Evolutionary conservation across 2,329 filamentous ascomycete species (phyloP).

Genomic region (Harringtonia aguacate): DNA sequence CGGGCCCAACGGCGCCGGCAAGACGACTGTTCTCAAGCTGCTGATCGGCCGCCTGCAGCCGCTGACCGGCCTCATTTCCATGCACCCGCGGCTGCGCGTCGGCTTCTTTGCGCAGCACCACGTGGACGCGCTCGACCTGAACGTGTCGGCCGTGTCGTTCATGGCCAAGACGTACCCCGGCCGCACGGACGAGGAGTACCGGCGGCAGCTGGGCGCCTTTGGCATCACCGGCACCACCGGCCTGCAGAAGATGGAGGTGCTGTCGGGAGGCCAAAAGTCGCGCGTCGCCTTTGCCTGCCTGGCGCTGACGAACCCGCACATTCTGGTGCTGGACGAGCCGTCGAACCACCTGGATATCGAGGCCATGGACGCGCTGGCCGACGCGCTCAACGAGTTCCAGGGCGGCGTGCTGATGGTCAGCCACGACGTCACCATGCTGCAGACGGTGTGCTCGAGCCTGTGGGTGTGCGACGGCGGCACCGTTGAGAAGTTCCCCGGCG

Average conservation of each 20-base stretch:
- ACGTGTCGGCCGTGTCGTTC: constrained; percentile 81
- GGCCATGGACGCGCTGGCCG: constrained; percentile 90
- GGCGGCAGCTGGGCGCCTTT: constrained; percentile 83
- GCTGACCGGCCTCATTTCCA: constrained; percentile 70
- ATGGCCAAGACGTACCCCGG: constrained; percentile 91
- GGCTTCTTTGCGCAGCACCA: constrained; percentile 99
- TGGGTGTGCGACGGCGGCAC: constrained; percentile 96
- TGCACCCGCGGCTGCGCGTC: constrained; percentile 77
- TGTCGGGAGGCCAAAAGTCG: constrained; percentile 97
- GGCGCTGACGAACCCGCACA: constrained; percentile 87
- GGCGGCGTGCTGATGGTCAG: constrained; percentile 97
- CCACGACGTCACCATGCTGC: constrained; percentile 97
- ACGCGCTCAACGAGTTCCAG: constrained; percentile 75
- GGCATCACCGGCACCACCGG: constrained; percentile 90
- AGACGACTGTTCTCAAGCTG: constrained; percentile 97
- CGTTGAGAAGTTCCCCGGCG: constrained; percentile 91
- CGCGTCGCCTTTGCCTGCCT: constrained; percentile 97
- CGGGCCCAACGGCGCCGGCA: constrained; percentile 97
- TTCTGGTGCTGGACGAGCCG: constrained; percentile 94
- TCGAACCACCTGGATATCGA: constrained; percentile 99
- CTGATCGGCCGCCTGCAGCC: constrained; percentile 78
- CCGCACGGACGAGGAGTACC: constrained; percentile 91
- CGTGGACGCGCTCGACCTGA: constrained; percentile 90
- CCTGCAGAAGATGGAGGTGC: constrained; percentile 85
- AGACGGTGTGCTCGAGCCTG: constrained; percentile 85